Percentiles rank a stretch among this genome's conserved stretches.
Conservation (phyloP, 352 stramenopile genomes). For the Thraustochytrium sp. region DNA sequence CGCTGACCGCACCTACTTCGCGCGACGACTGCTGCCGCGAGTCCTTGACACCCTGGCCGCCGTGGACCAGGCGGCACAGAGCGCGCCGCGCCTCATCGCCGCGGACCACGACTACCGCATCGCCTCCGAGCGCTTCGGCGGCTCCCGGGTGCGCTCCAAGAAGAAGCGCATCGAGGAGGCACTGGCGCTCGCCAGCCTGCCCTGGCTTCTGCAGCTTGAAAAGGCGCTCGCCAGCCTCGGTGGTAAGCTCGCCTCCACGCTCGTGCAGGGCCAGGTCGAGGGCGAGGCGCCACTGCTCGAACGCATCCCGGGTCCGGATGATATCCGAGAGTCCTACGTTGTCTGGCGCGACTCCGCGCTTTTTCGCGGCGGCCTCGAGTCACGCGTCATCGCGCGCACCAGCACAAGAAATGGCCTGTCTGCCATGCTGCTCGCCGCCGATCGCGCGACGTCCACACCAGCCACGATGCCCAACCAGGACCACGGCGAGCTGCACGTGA, state of each 20-base stretch:
- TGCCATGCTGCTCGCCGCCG: not conserved
- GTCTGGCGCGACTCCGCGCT: slow-evolving; percentile 1
- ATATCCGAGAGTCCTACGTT: slow-evolving; percentile 30
- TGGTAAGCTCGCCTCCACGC: slow-evolving; percentile 59
- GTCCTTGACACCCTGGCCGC: slow-evolving; percentile 56
- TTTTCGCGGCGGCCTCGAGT: not conserved
- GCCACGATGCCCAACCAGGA: too few relatives aligned
- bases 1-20: slow-evolving; percentile 59
- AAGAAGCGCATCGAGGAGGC: slow-evolving; percentile 28
- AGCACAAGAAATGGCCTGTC: not conserved
- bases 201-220: slow-evolving; percentile 61
- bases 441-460: not conserved
- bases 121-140: slow-evolving; percentile 7
- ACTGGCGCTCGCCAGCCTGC: slow-evolving; percentile 50
- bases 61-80: slow-evolving; percentile 58
- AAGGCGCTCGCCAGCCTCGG: slow-evolving; percentile 61
- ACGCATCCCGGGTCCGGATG: not conserved
- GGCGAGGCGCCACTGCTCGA: slow-evolving; percentile 6
- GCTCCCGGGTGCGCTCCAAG: not conserved
- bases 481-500: too few relatives aligned
- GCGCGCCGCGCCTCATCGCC: slow-evolving; percentile 11
- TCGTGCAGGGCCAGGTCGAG: slow-evolving; percentile 51
- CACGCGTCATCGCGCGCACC: not conserved
- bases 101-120: slow-evolving; percentile 49
- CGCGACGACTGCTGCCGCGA: slow-evolving; percentile 54